Evolutionary conservation across 208 protist species (phyloP), one percentile per base, ranked within the genome.

Genomic region (Leishmania arabica): DNA sequence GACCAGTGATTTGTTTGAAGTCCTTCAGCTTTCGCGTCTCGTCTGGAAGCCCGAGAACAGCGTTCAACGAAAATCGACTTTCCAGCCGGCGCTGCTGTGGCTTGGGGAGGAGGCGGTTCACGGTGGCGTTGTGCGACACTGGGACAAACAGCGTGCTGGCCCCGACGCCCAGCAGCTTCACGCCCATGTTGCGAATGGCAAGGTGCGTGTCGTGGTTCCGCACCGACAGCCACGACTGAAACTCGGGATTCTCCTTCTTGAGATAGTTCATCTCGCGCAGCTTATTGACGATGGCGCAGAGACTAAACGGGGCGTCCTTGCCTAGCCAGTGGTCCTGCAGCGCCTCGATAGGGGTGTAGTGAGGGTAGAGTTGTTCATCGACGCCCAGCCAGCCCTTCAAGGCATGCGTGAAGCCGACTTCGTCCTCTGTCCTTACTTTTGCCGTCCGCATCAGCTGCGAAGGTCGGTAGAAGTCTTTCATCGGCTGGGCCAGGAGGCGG

Each of bases 311-410:
- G 6, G 95, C 95, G 80, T 98, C 95, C 78, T 91, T 88, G 58
- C 95, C 95, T 1, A 98, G 88, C 93, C 95, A 98, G 84, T 98
- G 92, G 34, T 95, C 92, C 84, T 98, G 95, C 56, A 98, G 89
- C 5, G 95, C 95, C 58, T 98, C 95, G 73, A 98, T 92, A 4
- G 95, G 91, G 11, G 95, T 98, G 91, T 92, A 96, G 78, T 98
- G 95, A 3, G 92, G 93, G 75, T 95, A 96, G 40, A 98, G 78
- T 69, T 89, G 86, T 66, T 98, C 92, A 45, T 98, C 95, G 15
- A 95, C 82, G 24, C 93, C 95, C 77, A 98, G 82, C 93, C 95
- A 98, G 17, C 95, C 95, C 64, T 92, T 92, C 85, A 98, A 87
- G 60, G 95, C 95, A 85, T 96, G 90, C 19, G 78, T 73, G 53